phyloP scores from a whole-genome alignment of 1,284 basidiomycete genomes.

The Melampsora larici-populina region DNA sequence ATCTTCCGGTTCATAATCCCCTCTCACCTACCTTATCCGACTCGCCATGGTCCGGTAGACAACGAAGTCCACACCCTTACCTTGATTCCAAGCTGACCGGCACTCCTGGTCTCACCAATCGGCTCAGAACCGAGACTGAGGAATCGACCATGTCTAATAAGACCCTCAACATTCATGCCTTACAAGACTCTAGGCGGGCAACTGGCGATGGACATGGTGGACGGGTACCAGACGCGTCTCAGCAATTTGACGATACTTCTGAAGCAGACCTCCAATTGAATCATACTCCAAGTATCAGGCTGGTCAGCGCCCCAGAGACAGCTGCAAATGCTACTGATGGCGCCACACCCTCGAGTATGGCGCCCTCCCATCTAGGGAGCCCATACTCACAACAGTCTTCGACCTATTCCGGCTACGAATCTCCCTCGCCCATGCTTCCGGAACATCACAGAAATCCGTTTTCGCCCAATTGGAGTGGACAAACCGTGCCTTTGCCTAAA shows the following conservation, averaged over 20 bases:
- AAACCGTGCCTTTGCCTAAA: not conserved
- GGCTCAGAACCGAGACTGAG: slow-evolving; percentile 1
- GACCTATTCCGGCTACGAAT: not conserved
- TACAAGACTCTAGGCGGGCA: not conserved
- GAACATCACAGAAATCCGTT: not conserved
- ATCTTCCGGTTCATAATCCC: too few relatives aligned
- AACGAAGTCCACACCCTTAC: too few relatives aligned
- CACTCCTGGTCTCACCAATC: not conserved
- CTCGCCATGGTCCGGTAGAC: too few relatives aligned
- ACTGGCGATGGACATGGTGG: not conserved
- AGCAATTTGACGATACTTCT: not conserved
- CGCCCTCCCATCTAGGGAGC: not conserved
- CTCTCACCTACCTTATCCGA: too few relatives aligned
- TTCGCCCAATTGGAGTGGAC: not conserved
- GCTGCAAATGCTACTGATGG: not conserved
- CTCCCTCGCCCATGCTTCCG: not conserved
- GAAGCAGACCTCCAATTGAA: not conserved
- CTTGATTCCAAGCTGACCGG: not conserved
- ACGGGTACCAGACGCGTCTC: too few relatives aligned
- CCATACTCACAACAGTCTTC: not conserved
- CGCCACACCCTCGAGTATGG: not conserved
- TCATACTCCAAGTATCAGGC: slow-evolving; percentile 3
- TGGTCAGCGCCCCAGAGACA: not conserved
- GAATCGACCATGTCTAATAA: not conserved
- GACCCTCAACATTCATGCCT: not conserved